phyloP scores from a whole-genome alignment of 805 yeast species.

The Ogataea salicorniae region DNA sequence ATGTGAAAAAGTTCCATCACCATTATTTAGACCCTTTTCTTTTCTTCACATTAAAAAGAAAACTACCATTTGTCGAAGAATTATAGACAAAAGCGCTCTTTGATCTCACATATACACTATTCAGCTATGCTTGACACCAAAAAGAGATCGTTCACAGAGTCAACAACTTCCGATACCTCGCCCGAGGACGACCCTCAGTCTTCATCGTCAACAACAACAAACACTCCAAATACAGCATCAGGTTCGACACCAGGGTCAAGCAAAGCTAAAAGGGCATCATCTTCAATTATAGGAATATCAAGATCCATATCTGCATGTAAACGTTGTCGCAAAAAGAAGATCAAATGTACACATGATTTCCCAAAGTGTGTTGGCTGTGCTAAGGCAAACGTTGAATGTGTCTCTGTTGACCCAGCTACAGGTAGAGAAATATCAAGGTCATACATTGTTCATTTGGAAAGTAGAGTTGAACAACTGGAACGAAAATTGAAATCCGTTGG shows the following conservation, averaged over 20 bases:
- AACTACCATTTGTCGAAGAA: too few relatives aligned
- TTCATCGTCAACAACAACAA: not conserved
- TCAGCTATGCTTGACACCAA: not conserved
- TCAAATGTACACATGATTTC: conserved; percentile 61
- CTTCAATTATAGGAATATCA: conserved; percentile 39
- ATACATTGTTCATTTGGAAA: conserved; percentile 68
- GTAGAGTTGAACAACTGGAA: conserved; percentile 54
- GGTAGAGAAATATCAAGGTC: conserved; percentile 84
- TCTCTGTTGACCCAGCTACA: conserved; percentile 82
- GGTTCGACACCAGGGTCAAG: too few relatives aligned
- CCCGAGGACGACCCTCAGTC: not conserved
- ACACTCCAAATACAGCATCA: not conserved
- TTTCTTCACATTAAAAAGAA: too few relatives aligned
- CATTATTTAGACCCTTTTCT: too few relatives aligned
- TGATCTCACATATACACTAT: too few relatives aligned
- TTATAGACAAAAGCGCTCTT: too few relatives aligned
- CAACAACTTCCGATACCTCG: not conserved
- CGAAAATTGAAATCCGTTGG: conserved; percentile 40
- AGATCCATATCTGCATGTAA: conserved; percentile 80
- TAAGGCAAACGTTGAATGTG: conserved; percentile 67
- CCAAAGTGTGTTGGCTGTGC: conserved; percentile 62
- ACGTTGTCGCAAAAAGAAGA: conserved; percentile 66
- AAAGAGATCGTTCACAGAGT: conserved; percentile 4
- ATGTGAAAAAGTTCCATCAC: too few relatives aligned
- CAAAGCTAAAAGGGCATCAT: conserved; percentile 10